These are phyloP conservation scores for Chlamydomonas sp. DNA, from an alignment of 139 green algal genomes.

Conservation along the genomic window DNA sequence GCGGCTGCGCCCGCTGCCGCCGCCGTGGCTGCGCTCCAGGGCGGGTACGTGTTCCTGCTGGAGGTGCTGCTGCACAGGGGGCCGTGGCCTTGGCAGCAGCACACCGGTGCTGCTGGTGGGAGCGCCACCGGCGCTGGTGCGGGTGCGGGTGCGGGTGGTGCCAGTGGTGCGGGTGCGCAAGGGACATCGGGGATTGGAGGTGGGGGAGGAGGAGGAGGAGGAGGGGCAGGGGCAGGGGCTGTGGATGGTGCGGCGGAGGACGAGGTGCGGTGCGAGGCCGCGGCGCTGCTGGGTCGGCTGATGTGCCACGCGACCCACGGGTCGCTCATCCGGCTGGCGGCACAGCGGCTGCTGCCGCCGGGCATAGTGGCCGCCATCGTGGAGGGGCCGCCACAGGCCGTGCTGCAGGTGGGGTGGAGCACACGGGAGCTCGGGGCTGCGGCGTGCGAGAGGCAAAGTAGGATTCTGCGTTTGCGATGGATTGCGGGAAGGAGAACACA, in stretches of 20 bases:
- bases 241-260: background rate
- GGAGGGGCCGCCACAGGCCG: conserved; percentile 59
- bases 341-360: conserved; percentile 79
- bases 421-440: conserved; percentile 32
- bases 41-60: conserved; percentile 78
- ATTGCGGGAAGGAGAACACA: too few relatives aligned
- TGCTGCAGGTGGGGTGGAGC: conserved; percentile 27
- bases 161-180: background rate
- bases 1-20: conserved; percentile 31
- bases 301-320: conserved; percentile 79
- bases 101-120: background rate
- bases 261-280: conserved; percentile 49
- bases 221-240: background rate
- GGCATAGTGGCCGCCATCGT: conserved; percentile 79
- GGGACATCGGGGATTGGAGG: background rate
- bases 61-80: conserved; percentile 70
- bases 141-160: conserved; percentile 9
- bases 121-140: background rate
- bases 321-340: conserved; percentile 63
- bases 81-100: conserved; percentile 27
- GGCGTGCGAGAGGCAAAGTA: background rate
- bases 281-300: conserved; percentile 70
- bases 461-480: too few relatives aligned
- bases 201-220: background rate
- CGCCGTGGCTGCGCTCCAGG: conserved; percentile 39